Percentiles rank a stretch among this genome's conserved stretches.
Conservation (phyloP, 225 moss, liverwort and hornwort species). For the Polytrichum commune region DNA sequence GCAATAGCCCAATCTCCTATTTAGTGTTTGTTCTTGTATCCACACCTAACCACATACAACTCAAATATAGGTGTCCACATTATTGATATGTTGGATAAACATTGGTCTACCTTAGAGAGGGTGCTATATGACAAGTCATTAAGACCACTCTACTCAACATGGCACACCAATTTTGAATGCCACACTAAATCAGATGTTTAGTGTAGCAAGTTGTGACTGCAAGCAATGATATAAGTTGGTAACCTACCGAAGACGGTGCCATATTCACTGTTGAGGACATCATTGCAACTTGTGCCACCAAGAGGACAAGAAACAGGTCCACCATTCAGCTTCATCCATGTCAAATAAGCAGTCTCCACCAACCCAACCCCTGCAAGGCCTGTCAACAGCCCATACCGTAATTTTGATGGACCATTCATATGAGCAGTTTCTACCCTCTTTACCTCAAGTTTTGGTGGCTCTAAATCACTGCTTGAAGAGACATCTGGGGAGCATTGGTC, state of each 20-base stretch:
- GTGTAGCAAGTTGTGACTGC: too few species aligned
- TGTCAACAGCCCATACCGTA: constrained; percentile 69
- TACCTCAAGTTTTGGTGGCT: constrained; percentile 16
- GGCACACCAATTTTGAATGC: too few species aligned
- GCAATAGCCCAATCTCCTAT: too few species aligned
- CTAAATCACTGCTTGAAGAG: constrained; percentile 18
- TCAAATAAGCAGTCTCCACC: constrained; percentile 77
- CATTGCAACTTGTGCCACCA: constrained; percentile 65
- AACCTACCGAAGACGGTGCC: constrained; percentile 68
- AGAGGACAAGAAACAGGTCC: constrained; percentile 70
- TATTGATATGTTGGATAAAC: too few species aligned
- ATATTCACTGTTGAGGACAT: constrained; percentile 94
- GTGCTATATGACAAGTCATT: too few species aligned
- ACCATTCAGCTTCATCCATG: constrained; percentile 77
- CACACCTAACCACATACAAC: too few species aligned
- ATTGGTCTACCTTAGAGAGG: too few species aligned
- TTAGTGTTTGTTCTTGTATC: too few species aligned
- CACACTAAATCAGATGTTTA: too few species aligned
- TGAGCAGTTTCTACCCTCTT: constrained; percentile 20
- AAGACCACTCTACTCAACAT: too few species aligned
- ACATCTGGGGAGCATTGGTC: constrained; percentile 18
- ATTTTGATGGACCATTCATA: constrained; percentile 38
- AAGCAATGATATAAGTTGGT: too few species aligned
- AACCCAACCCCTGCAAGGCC: constrained; percentile 76
- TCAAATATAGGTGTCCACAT: too few species aligned